These are phyloP conservation scores for Penicillium palitans DNA, from an alignment of 2,329 filamentous ascomycete species.

Conservation along the genomic window DNA sequence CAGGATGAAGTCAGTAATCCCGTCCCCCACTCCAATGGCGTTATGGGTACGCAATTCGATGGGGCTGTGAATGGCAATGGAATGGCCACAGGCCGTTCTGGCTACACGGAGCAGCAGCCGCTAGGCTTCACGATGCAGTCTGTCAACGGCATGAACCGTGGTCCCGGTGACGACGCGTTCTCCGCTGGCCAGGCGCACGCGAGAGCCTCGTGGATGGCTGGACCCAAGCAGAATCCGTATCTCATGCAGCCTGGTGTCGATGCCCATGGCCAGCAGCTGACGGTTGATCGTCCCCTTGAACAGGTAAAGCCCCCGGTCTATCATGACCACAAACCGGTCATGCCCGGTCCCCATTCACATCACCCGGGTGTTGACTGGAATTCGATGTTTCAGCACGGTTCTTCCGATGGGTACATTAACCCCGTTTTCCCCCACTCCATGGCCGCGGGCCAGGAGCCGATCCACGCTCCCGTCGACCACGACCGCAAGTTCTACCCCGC, in stretches of 20 bases:
- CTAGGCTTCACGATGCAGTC: constrained; percentile 45
- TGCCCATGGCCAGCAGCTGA: constrained; percentile 44
- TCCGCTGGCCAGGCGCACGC: constrained; percentile 40
- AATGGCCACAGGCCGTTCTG: constrained; percentile 40
- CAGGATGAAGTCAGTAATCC: constrained; percentile 49
- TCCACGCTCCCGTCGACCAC: constrained; percentile 64
- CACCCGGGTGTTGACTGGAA: constrained; percentile 69
- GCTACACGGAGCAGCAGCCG: constrained; percentile 45
- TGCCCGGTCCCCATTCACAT: constrained; percentile 62
- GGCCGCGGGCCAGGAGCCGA: constrained; percentile 68
- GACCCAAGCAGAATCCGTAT: constrained; percentile 48
- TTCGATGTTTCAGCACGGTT: constrained; percentile 74
- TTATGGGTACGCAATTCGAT: constrained; percentile 46
- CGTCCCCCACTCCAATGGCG: constrained; percentile 46
- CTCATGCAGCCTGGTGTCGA: constrained; percentile 45
- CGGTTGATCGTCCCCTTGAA: constrained; percentile 47
- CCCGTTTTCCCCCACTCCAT: constrained; percentile 64
- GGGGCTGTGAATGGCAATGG: constrained; percentile 45
- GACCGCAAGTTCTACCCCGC: constrained; percentile 56
- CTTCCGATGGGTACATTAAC: constrained; percentile 65
- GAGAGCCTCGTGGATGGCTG: constrained; percentile 45
- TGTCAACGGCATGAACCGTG: constrained; percentile 45
- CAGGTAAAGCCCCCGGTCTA: constrained; percentile 44
- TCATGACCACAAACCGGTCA: constrained; percentile 51
- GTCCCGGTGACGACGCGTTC: constrained; percentile 39